Conservation (phyloP, 225 moss, liverwort and hornwort genomes). For the Polytrichum commune region DNA sequence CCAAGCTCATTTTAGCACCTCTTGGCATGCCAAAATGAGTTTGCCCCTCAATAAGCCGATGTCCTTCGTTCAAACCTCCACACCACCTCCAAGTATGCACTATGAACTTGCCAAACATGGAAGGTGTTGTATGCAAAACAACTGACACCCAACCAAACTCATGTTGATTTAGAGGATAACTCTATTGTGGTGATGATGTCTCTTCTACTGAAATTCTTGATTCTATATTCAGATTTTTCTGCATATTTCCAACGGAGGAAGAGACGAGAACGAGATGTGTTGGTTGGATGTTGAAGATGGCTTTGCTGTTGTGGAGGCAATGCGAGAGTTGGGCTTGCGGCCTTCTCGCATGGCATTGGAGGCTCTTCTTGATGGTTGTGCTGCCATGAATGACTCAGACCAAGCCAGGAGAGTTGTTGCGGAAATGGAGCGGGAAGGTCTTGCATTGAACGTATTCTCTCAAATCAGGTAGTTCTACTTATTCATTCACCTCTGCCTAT, state of each 20-base stretch:
- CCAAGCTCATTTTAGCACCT: too few relatives aligned
- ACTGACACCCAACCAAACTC: too few relatives aligned
- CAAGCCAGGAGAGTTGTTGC: slow-evolving; percentile 60
- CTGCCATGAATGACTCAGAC: slow-evolving; percentile 49
- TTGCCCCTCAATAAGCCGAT: too few relatives aligned
- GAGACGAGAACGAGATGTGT: slow-evolving; percentile 52
- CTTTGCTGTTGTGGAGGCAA: slow-evolving; percentile 52
- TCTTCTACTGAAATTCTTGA: not conserved
- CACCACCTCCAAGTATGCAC: too few relatives aligned
- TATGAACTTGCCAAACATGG: too few relatives aligned
- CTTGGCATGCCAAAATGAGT: too few relatives aligned
- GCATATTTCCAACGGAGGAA: slow-evolving; percentile 59
- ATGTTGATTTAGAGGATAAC: too few relatives aligned
- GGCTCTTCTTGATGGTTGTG: slow-evolving; percentile 70
- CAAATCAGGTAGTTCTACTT: slow-evolving; percentile 51
- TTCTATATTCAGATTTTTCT: slow-evolving; percentile 49
- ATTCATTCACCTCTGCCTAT: not conserved
- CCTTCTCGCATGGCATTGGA: slow-evolving; percentile 72
- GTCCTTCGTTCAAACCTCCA: too few relatives aligned
- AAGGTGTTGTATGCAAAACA: too few relatives aligned
- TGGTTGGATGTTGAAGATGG: slow-evolving; percentile 66
- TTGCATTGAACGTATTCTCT: slow-evolving; percentile 67
- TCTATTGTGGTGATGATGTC: too few relatives aligned
- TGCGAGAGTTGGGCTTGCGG: slow-evolving; percentile 57
- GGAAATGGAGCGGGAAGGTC: slow-evolving; percentile 71